Base-by-base conservation (phyloP, 306 rosid genomes). In the Dalbergia oliveri region DNA sequence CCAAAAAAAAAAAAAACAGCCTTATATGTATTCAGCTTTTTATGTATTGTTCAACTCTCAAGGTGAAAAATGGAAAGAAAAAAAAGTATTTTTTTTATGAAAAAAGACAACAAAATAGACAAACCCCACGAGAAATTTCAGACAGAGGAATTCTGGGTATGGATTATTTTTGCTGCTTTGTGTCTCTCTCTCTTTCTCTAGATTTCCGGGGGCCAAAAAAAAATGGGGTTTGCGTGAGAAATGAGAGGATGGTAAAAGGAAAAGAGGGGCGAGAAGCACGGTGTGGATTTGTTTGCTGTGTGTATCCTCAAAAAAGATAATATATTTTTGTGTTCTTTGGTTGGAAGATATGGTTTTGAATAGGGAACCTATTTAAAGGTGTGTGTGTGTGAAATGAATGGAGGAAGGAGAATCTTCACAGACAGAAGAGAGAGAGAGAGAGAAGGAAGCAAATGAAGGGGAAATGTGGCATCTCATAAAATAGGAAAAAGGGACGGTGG, bases 401-500 rank as follows among this genome's bases (percentile, higher is more conserved):
- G 45, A 77, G 86, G 80, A 66, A 70, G 60, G 44, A 57, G 80
- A 80, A 21, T 11, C 31, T 6, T 51, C 59, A 72, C 33, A 62
- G 58, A 44, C 53, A 45, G 47, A 2, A 54, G 13, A 47, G 26
- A 62, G 85, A 76, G 60, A 66, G 23, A 72, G 18, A 16, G 23
- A 35, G 57, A 33, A 74, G 21, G 43, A 64, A 77, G 69, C 58
- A 74, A 78, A 66, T 50, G 19, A 53, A 53, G 19, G 1, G 14
- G 7, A 3, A 50, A n/a, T 18, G 3, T 54, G 84, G 93, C 78
- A 79, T 82, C 83, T 75, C 84, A 60, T 67, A 16, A 84, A 74
- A 84, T 88, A 85, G 84, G 58, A 79, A 75, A 65, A 87, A 79
- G 59, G 9, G 76, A 88, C 89, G 94, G 91, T 77, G 83, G n/a